phyloP scores from a whole-genome alignment of 2,329 filamentous ascomycete species.

The Westerdykella sp. region DNA sequence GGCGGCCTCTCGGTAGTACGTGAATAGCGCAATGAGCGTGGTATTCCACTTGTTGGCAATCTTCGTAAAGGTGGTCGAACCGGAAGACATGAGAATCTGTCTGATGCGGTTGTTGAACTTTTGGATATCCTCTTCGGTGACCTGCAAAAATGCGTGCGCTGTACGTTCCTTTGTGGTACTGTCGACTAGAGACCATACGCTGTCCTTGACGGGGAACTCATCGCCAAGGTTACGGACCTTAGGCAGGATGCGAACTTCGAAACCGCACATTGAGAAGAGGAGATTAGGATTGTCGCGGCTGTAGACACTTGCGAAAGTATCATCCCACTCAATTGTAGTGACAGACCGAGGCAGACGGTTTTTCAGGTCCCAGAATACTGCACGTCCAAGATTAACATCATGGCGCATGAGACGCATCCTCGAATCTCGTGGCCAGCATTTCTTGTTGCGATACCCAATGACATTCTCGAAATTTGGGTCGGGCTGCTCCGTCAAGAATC shows the following conservation, averaged over 20 bases:
- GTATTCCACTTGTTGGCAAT: conserved; percentile 99
- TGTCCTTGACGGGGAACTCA: conserved; percentile 95
- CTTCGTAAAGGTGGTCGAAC: conserved; percentile 98
- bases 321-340: conserved; percentile 98
- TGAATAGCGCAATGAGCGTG: conserved; percentile 91
- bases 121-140: conserved; percentile 94
- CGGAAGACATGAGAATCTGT: conserved; percentile 98
- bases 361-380: conserved; percentile 98
- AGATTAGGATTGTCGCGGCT: conserved; percentile 96
- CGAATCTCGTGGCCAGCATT: conserved; percentile 97
- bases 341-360: conserved; percentile 90
- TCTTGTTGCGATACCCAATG: conserved; percentile 98
- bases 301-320: conserved; percentile 97
- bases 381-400: conserved; percentile 93
- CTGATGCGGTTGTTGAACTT: conserved; percentile 99
- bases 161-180: conserved; percentile 96
- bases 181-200: conserved; percentile 95
- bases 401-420: conserved; percentile 98
- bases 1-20: conserved; percentile 95
- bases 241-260: conserved; percentile 91
- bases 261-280: conserved; percentile 95
- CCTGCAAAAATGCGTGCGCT: conserved; percentile 93
- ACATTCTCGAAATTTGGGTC: conserved; percentile 99
- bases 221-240: conserved; percentile 94
- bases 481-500: conserved; percentile 95